Percentiles rank a stretch among this genome's conserved stretches.
Evolutionary conservation across 495 filamentous ascomycete genomes (phyloP).

Genomic region (Penicillium samsonianum): DNA sequence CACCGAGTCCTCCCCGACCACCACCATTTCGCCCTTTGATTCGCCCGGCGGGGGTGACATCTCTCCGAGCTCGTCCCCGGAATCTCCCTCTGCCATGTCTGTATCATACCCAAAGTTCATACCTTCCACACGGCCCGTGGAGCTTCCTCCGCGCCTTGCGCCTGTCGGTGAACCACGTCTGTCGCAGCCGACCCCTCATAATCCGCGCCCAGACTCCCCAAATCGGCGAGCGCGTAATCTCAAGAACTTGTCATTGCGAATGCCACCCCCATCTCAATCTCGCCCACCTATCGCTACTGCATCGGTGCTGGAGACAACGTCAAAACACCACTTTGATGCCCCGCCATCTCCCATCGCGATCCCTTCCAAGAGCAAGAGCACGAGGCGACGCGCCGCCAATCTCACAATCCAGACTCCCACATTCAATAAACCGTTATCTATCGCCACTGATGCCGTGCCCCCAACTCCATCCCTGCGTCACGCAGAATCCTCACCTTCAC

Average conservation of each 20-base stretch:
- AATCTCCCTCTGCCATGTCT: slow-evolving; percentile 69
- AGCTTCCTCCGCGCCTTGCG: slow-evolving; percentile 25
- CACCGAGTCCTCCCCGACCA: slow-evolving; percentile 91
- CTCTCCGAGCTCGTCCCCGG: slow-evolving; percentile 88
- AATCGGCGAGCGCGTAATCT: slow-evolving; percentile 79
- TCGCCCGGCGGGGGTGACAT: slow-evolving; percentile 85
- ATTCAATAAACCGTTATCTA: slow-evolving; percentile 45
- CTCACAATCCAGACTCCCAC: slow-evolving; percentile 68
- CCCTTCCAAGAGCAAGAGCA: slow-evolving; percentile 68
- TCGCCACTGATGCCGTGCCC: slow-evolving; percentile 43
- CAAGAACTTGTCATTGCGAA: slow-evolving; percentile 90
- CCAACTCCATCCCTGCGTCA: slow-evolving; percentile 62
- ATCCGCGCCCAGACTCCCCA: slow-evolving; percentile 55
- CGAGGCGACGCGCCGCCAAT: slow-evolving; percentile 74
- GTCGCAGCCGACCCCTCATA: slow-evolving; percentile 40
- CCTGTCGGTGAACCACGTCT: slow-evolving; percentile 28
- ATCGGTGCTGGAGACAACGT: slow-evolving; percentile 43
- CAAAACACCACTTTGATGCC: slow-evolving; percentile 61
- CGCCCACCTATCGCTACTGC: slow-evolving; percentile 55
- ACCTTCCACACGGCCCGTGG: slow-evolving; percentile 31
- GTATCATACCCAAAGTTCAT: slow-evolving; percentile 45
- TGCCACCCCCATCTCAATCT: slow-evolving; percentile 55
- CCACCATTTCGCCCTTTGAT: slow-evolving; percentile 89
- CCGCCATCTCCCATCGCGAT: slow-evolving; percentile 84
- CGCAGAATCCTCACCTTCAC: slow-evolving; percentile 68